A percentile compares a stretch with the other conserved stretches of the same genome.
Evolutionary conservation across 108 stramenopile genomes (phyloP).

Genomic region (Cyclotella choctawhatcheeana): DNA sequence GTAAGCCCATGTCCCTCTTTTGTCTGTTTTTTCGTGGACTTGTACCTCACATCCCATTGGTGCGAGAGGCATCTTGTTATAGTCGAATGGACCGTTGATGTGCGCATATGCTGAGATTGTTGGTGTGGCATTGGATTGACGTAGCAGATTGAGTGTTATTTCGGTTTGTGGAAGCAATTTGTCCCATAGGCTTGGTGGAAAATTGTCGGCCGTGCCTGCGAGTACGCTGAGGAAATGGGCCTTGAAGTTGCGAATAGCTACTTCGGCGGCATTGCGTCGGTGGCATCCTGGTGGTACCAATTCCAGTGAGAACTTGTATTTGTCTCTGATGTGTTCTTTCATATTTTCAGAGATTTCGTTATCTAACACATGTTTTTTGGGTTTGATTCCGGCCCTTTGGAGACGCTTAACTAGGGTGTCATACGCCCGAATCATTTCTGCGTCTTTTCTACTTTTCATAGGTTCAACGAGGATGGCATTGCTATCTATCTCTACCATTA

Average conservation of each 20-base stretch:
- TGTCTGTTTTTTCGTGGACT: constrained; percentile 27
- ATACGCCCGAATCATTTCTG: constrained; percentile 28
- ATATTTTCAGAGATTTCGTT: constrained; percentile 23
- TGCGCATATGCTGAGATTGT: constrained; percentile 26
- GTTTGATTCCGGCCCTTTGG: constrained; percentile 9
- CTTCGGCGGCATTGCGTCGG: constrained; percentile 49
- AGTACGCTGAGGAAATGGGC: constrained; percentile 56
- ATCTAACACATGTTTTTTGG: constrained; percentile 30
- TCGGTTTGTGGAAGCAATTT: constrained; percentile 48
- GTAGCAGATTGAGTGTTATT: constrained; percentile 44
- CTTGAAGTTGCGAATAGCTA: constrained; percentile 61
- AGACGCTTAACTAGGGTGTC: constrained; percentile 4
- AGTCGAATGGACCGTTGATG: constrained; percentile 37
- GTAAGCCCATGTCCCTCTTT: constrained; percentile 31
- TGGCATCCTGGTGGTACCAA: constrained; percentile 50
- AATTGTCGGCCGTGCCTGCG: constrained; percentile 26
- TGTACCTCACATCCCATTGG: constrained; percentile 51
- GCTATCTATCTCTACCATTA: constrained; percentile 35
- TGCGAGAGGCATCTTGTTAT: constrained; percentile 55
- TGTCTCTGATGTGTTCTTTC: constrained; percentile 12
- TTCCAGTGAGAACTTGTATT: constrained; percentile 37
- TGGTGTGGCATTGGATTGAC: constrained; percentile 52
- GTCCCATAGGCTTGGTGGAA: constrained; percentile 52
- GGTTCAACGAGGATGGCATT: constrained; percentile 38
- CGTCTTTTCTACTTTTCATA: constrained; percentile 31